Evolutionary conservation across 352 stramenopile genomes (phyloP).

Genomic region (Pythium aristosporum): DNA sequence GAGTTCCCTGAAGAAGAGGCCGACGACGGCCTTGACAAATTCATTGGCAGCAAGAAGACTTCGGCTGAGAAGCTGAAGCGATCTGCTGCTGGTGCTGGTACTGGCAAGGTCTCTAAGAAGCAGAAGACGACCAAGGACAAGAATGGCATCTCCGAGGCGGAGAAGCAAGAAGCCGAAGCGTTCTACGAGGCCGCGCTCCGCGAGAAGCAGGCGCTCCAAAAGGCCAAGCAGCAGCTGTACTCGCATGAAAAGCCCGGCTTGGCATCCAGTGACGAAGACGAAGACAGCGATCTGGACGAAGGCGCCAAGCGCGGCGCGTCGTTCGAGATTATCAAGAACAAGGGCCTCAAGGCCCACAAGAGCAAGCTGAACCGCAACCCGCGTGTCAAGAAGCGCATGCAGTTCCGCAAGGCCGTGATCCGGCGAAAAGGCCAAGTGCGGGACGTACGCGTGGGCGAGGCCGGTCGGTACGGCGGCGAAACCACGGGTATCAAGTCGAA

Average conservation of each 20-base stretch:
- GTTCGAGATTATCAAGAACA: conserved; percentile 98
- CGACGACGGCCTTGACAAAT: conserved; percentile 70
- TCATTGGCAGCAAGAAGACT: conserved; percentile 48
- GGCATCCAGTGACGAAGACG: conserved; percentile 40
- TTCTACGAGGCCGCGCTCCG: conserved; percentile 72
- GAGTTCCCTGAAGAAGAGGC: conserved; percentile 51
- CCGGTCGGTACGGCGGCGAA: conserved; percentile 86
- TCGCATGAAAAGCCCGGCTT: conserved; percentile 60
- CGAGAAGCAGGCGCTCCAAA: conserved; percentile 50
- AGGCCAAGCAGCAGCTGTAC: conserved; percentile 81
- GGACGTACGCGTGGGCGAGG: conserved; percentile 87
- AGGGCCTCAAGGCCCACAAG: conserved; percentile 97
- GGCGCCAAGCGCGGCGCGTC: conserved; percentile 91
- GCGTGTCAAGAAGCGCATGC: conserved; percentile 97
- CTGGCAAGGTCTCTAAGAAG: conserved; percentile 33
- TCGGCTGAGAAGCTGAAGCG: conserved; percentile 35
- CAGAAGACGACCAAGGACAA: conserved; percentile 46
- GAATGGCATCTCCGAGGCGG: conserved; percentile 33
- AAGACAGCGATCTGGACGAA: conserved; percentile 67
- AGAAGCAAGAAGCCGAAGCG: conserved; percentile 55
- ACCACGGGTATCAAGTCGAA: conserved; percentile 90
- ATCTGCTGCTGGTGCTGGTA: background rate
- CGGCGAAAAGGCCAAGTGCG: conserved; percentile 96
- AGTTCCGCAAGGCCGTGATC: conserved; percentile 98
- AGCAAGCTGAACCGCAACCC: conserved; percentile 98